Base-by-base conservation (phyloP, 1,284 basidiomycete genomes). In the Austroboletus olivaceoglutinosus region DNA sequence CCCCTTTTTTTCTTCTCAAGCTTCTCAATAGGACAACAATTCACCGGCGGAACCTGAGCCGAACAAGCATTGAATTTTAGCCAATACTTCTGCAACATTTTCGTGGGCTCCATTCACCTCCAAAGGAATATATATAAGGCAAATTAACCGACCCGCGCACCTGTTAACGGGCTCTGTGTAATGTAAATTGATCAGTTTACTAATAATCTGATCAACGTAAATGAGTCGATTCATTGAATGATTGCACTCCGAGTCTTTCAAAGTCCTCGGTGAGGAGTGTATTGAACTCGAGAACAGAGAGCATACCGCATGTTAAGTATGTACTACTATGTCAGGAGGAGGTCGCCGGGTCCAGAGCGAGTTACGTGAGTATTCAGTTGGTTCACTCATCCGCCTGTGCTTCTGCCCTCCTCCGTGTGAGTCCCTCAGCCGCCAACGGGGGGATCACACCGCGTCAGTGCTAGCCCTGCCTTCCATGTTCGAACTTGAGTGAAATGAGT, bases 281-380 rank as follows among this genome's bases (percentile, higher is more conserved):
- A 22, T 22, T 12, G 19, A 38, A 13, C 16, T 22, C 19, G 43
- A 54, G 29, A 36, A 21, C 27, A 12, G n/a, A 25, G 6, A 29
- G 37, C 34, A 31, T 25, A 25, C 5, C 21, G 31, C 15, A 7
- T 36, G 16, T 34, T n/a, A n/a, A 31, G 40, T 27, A 36, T n/a
- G n/a, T n/a, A n/a, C n/a, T n/a, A n/a, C n/a, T n/a, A n/a, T n/a
- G n/a, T n/a, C n/a, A n/a, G n/a, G n/a, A n/a, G 30, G 16, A 34
- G 47, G 33, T 15, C 34, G 48, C 33, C 36, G 43, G 46, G 16
- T 22, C 16, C 13, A 22, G 38, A 25, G 4, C 23, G 25, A 19
- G 48, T 60, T 60, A 60, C 60, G 58, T 58, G 48, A n/a, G 27
- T 44, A 29, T 21, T 36, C 62, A 63, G 61, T 65, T 43, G 58